Base-by-base conservation (phyloP, 2,329 filamentous ascomycete species). In the Neonectria ditissima region DNA sequence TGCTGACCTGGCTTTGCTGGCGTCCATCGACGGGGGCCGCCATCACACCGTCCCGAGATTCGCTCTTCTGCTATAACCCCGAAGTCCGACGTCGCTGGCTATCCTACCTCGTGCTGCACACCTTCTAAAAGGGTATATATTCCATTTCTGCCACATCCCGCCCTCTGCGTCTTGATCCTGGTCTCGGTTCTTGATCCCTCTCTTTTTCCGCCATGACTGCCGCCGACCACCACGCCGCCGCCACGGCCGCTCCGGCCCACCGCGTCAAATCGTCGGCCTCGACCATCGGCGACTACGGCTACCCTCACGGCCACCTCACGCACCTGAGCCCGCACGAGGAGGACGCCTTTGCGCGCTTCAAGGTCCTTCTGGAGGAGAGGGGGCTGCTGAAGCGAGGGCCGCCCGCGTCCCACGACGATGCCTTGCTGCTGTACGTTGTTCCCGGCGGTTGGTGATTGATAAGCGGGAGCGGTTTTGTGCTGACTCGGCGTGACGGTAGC, bases 261-360 rank as follows among this genome's bases (percentile, higher is more conserved):
- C 73, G 71, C 57, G 72, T 77, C 59, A 71, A 69, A 50, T 76
- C 76, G 2, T 71, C 76, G 7, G 67, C 73, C 18, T 76, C 74
- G 7, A 73, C 73, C 9, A 59, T 69, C 47, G 70, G 70, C 62
- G 81, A 82, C 45, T 75, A 82, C 69, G 84, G 83, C 67, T 94
- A 91, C 78, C 92, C 92, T 2, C 81, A 86, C 52, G 94, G 93
- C n/a, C 94, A 97, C 77, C 82, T 95, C 48, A 91, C 93, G 52
- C 91, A 95, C 78, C 84, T 97, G 64, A 92, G 83, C 26, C 81
- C 85, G 20, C 83, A 87, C 54, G 92, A 97, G 80, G 85, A 89
- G 69, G 80, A 84, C 30, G 88, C 90, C 18, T 83, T 97, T 54
- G 78, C 80, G 24, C 84, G 87, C 44, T 97, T 97, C 84, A 97